A percentile compares a stretch with the other conserved stretches of the same genome.
Conservation (phyloP, 257 asterid species). For the Hygrophila difformis region DNA sequence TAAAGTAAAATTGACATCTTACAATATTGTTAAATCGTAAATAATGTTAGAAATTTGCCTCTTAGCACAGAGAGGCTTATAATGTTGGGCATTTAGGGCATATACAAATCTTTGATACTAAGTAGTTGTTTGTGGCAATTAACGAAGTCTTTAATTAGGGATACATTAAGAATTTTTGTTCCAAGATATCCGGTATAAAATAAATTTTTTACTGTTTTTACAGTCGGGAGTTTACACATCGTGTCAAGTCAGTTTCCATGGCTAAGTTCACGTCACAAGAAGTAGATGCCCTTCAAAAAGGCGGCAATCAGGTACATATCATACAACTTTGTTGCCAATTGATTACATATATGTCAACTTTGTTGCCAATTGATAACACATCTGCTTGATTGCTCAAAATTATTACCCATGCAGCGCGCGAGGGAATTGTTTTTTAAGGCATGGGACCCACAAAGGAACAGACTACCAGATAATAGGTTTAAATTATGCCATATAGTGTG, state of each 20-base stretch:
- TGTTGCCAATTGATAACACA: background rate
- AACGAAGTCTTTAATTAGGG: background rate
- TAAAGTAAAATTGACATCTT: too few relatives aligned
- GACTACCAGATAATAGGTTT: slow-evolving; percentile 78
- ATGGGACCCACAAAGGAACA: slow-evolving; percentile 67
- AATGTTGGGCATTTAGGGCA: too few relatives aligned
- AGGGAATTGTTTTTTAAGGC: slow-evolving; percentile 63
- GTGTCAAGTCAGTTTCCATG: slow-evolving; percentile 97
- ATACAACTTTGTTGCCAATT: background rate
- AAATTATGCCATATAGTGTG: slow-evolving; percentile 14
- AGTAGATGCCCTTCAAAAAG: slow-evolving; percentile 92
- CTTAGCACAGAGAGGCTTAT: too few relatives aligned
- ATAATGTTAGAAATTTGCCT: too few relatives aligned
- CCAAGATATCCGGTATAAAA: slow-evolving; percentile 10
- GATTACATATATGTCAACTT: background rate
- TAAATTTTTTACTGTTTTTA: slow-evolving; percentile 19
- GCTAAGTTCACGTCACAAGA: slow-evolving; percentile 84
- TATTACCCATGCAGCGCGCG: slow-evolving; percentile 64
- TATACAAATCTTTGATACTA: too few relatives aligned
- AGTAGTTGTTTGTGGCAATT: background rate
- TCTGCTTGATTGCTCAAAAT: slow-evolving; percentile 14
- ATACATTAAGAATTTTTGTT: slow-evolving; percentile 1
- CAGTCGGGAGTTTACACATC: slow-evolving; percentile 99
- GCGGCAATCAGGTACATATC: slow-evolving; percentile 83
- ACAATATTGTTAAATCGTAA: too few relatives aligned